These are phyloP conservation scores for Plasmopara halstedii DNA, from an alignment of 352 stramenopile species.

Conservation along the genomic window DNA sequence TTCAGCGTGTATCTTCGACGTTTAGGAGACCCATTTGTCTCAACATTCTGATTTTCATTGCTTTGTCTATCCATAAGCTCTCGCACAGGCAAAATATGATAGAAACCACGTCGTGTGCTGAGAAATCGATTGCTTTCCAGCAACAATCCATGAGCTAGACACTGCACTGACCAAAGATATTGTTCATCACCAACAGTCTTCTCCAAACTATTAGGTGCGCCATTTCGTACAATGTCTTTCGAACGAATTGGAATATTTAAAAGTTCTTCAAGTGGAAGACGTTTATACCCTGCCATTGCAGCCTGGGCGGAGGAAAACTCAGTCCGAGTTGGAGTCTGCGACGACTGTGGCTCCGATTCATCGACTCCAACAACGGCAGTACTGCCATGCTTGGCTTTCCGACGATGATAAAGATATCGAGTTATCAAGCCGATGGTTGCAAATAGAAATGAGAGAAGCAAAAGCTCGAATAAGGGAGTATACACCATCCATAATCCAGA, in stretches of 20 bases:
- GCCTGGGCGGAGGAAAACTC: slow-evolving; percentile 12
- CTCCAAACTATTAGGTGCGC: slow-evolving; percentile 6
- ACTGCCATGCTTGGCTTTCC: background rate
- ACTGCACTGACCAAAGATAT: slow-evolving; percentile 30
- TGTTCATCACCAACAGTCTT: slow-evolving; percentile 19
- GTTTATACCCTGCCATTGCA: slow-evolving; percentile 26
- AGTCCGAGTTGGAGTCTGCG: background rate
- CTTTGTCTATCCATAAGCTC: slow-evolving; percentile 13
- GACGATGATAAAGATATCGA: slow-evolving; percentile 14
- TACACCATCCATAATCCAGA: slow-evolving; percentile 33
- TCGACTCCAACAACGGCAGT: background rate
- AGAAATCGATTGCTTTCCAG: slow-evolving; percentile 37
- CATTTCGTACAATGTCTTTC: slow-evolving; percentile 29
- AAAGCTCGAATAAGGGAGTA: slow-evolving; percentile 15
- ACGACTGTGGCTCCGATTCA: background rate
- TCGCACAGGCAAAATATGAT: slow-evolving; percentile 26
- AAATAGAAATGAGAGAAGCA: slow-evolving; percentile 17
- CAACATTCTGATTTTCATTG: slow-evolving; percentile 1
- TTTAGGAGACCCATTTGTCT: slow-evolving; percentile 26
- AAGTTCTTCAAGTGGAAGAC: slow-evolving; percentile 40
- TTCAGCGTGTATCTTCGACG: slow-evolving; percentile 18
- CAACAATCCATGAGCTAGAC: slow-evolving; percentile 38
- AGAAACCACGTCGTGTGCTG: slow-evolving; percentile 34
- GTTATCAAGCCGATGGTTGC: slow-evolving; percentile 5
- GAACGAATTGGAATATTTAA: slow-evolving; percentile 40